These are phyloP conservation scores for Candida tallmaniae DNA, from an alignment of 805 yeast species.

Conservation along the genomic window DNA sequence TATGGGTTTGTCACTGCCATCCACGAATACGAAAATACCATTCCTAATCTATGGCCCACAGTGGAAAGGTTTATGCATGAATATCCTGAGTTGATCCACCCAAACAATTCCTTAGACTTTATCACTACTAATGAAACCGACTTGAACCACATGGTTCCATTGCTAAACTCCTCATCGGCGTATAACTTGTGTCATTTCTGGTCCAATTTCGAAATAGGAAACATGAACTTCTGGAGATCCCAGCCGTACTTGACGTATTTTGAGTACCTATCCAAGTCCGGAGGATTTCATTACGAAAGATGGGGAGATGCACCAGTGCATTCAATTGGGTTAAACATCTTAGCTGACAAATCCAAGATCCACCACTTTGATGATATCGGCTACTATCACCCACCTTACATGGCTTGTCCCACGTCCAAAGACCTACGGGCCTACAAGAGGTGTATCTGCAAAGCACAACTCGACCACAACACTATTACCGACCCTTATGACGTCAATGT, in stretches of 20 bases:
- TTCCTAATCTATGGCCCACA: conserved; percentile 48
- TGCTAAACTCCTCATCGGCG: conserved; percentile 19
- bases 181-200: conserved; percentile 62
- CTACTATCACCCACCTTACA: conserved; percentile 39
- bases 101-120: conserved; percentile 44
- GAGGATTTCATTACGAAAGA: conserved; percentile 56
- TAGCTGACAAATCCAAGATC: conserved; percentile 32
- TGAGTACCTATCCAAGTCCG: conserved; percentile 40
- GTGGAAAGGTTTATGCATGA: conserved; percentile 42
- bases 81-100: conserved; percentile 43
- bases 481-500: conserved; percentile 40
- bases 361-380: conserved; percentile 45
- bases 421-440: conserved; percentile 32
- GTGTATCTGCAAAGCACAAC: conserved; percentile 30
- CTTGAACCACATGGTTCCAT: conserved; percentile 14
- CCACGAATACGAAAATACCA: conserved; percentile 49
- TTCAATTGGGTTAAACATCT: conserved; percentile 30
- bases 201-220: conserved; percentile 60
- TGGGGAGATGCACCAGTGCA: conserved; percentile 58
- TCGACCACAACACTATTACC: conserved; percentile 14
- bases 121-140: conserved; percentile 41
- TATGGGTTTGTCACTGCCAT: conserved; percentile 52
- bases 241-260: conserved; percentile 43
- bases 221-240: conserved; percentile 46
- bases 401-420: conserved; percentile 35